Percentiles rank a stretch among this genome's conserved stretches.
phyloP scores from a whole-genome alignment of 768 basidiomycete genomes.

The Termitomyces sp. region DNA sequence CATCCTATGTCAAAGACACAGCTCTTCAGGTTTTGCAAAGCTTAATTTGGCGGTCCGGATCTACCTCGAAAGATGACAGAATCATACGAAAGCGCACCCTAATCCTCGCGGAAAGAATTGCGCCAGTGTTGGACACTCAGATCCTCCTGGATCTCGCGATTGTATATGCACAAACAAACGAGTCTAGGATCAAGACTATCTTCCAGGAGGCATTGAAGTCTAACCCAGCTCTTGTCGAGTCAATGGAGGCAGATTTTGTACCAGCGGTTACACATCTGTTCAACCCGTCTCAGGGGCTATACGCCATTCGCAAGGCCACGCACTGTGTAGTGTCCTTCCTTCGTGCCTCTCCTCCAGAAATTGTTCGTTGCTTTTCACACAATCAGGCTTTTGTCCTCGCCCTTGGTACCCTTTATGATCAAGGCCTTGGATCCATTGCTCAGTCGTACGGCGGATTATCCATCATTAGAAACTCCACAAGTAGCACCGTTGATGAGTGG shows the following conservation, averaged over 20 bases:
- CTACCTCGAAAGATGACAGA: conserved; percentile 32
- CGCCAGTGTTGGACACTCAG: conserved; percentile 39
- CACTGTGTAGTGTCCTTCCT: conserved; percentile 53
- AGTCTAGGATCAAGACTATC: conserved; percentile 38
- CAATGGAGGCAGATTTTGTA: conserved; percentile 40
- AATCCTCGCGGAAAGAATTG: conserved; percentile 51
- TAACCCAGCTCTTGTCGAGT: conserved; percentile 24
- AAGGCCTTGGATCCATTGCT: conserved; percentile 48
- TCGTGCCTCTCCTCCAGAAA: conserved; percentile 38
- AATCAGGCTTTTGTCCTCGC: conserved; percentile 47
- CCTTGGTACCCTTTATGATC: conserved; percentile 55
- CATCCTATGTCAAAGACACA: conserved; percentile 51
- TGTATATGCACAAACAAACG: conserved; percentile 40
- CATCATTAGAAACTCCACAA: conserved; percentile 19
- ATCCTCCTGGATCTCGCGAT: conserved; percentile 61
- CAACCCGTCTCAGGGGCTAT: conserved; percentile 43
- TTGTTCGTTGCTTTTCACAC: conserved; percentile 47
- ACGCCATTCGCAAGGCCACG: conserved; percentile 57
- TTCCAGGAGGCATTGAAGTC: conserved; percentile 33
- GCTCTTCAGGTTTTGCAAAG: conserved; percentile 47
- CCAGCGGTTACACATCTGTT: conserved; percentile 53
- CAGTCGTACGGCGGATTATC: conserved; percentile 55
- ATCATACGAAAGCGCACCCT: conserved; percentile 44
- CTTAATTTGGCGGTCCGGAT: conserved; percentile 49
- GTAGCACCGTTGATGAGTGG: conserved; percentile 53